Conservation (phyloP, 495 filamentous ascomycete genomes). For the Cercophora sp. region DNA sequence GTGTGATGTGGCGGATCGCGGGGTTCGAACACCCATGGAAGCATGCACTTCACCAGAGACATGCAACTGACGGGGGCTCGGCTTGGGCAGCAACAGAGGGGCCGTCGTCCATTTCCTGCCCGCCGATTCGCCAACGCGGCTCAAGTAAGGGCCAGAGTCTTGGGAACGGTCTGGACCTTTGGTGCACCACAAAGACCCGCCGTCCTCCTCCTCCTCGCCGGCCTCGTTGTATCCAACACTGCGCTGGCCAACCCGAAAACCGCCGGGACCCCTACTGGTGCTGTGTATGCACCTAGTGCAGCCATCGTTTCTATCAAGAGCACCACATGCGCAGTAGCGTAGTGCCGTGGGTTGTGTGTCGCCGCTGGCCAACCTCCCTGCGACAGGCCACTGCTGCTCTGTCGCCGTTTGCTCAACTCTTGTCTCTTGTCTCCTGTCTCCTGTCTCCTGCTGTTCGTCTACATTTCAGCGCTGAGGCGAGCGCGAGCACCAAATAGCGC, state of each 20-base stretch:
- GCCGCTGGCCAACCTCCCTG: too few relatives aligned
- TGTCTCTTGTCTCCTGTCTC: background rate
- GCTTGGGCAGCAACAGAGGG: slow-evolving; percentile 5
- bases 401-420: slow-evolving; percentile 1
- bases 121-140: too few relatives aligned
- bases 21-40: background rate
- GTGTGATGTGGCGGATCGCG: background rate
- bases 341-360: too few relatives aligned
- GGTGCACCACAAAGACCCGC: background rate
- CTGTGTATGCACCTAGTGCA: slow-evolving; percentile 7
- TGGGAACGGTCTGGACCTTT: background rate
- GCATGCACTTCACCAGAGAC: background rate
- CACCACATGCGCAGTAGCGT: background rate
- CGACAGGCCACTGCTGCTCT: background rate
- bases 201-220: background rate
- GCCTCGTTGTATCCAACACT: background rate
- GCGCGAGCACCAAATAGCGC: background rate
- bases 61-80: background rate
- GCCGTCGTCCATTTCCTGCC: too few relatives aligned
- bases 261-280: slow-evolving; percentile 1
- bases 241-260: background rate
- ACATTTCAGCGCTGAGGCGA: background rate
- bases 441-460: background rate
- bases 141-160: too few relatives aligned
- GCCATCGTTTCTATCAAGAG: too few relatives aligned